Evolutionary conservation across 768 basidiomycete species (phyloP), one percentile per base, ranked within the genome.

Genomic region (Bullera alba): DNA sequence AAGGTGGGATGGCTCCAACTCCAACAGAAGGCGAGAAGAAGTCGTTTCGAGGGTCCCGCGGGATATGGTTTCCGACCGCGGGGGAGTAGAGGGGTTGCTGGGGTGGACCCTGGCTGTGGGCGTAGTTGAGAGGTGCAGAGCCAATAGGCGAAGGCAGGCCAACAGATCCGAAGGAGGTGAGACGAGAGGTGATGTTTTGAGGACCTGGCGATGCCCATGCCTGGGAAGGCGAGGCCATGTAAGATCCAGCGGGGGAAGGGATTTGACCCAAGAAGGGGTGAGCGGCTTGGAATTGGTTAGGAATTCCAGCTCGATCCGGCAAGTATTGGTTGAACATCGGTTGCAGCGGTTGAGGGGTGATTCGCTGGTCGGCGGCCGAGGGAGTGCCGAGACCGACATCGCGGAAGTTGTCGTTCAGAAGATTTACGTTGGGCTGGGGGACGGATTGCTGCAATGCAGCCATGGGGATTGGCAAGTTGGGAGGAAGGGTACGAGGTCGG

Each of bases 401-500:
- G 23, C 54, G 44, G 47, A 55, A 53, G 4, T 46, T 32, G n/a
- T 59, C 58, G 16, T 48, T 51, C 15, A 49, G 58, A 39, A 34
- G 46, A 23, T 53, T 57, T 5, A 46, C 37, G 26, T 51, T 48
- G 39, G 42, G 51, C 30, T 32, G 51, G 29, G 14, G 48, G 14
- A 56, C 26, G n/a, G n/a, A n/a, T n/a, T n/a, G n/a, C n/a, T n/a
- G n/a, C n/a, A n/a, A n/a, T 17, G 58, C 54, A 10, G 54, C 41
- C 8, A 54, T 8, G 28, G 67, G 69, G 43, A 67, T 61, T 5
- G 67, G 69, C 16, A 67, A 75, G 73, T 60, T 76, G 76, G 64
- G 81, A 3, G 66, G 66, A 3, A 57, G 52, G 76, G 35, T 78
- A 78, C 50, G 76, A 76, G 55, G 78, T 75, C 46, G 86, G 19